phyloP scores from a whole-genome alignment of 2,329 filamentous ascomycete species.

The Aspergillus sp. region DNA sequence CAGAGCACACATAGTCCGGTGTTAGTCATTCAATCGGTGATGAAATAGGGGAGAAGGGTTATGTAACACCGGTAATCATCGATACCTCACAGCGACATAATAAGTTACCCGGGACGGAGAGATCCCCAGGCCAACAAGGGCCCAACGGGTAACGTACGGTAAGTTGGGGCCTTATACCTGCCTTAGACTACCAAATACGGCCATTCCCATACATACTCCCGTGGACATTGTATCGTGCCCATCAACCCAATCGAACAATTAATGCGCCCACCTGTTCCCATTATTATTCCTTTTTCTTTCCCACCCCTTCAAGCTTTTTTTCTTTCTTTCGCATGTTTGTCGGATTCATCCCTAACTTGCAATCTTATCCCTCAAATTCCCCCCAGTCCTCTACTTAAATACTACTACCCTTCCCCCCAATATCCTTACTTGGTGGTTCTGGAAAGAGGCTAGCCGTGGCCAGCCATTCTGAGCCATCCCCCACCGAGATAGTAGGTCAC shows the following conservation, averaged over 20 bases:
- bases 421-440: constrained; percentile 8
- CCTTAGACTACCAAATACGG: background rate
- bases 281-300: background rate
- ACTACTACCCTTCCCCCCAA: background rate
- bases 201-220: background rate
- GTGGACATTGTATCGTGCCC: constrained; percentile 3
- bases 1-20: no score
- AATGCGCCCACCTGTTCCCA: constrained; percentile 4
- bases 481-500: constrained; percentile 16
- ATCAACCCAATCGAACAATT: constrained; percentile 4
- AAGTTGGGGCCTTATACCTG: background rate
- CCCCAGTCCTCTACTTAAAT: background rate
- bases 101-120: background rate
- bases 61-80: background rate
- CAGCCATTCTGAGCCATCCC: constrained; percentile 12
- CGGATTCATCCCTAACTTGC: constrained; percentile 17
- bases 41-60: background rate
- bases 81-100: background rate
- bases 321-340: constrained; percentile 9
- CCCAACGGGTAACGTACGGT: background rate
- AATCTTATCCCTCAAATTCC: constrained; percentile 4
- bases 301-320: background rate
- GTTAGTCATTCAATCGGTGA: background rate
- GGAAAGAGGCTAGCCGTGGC: constrained; percentile 16
- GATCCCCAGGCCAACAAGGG: constrained; percentile 6